Evolutionary conservation across 345 rosid species (phyloP), one percentile per base, ranked within the genome.

Genomic region (Lenwebbia sp.): DNA sequence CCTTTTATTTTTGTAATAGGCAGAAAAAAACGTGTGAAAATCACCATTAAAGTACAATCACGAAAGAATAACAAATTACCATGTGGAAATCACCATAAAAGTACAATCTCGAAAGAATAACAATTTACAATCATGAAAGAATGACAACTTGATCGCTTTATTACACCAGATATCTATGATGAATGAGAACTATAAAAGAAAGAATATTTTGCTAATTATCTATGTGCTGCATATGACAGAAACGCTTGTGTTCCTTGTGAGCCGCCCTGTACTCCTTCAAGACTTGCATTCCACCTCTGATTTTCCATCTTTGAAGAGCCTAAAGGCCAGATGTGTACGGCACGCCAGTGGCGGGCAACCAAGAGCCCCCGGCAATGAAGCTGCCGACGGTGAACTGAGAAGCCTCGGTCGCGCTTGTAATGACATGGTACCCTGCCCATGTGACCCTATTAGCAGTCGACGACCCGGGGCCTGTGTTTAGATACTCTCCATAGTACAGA

Each of bases 401-500:
- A n/a, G 96, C 95, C 57, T 93, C 94, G 13, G 91, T 86, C 5
- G 93, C 87, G 40, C 92, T 90, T 11, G 53, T 62, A 53, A 92
- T 90, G 8, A 90, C 94, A 60, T 88, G 88, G 57, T 87, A 94
- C 13, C 95, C 95, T 0, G 65, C 82, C 96, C 96, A 91, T 15
- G 56, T 92, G 54, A 92, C 92, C 84, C 96, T 89, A 26, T 86
- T 83, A n/a, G 83, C 33, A 0, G 91, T 93, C n/a, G 86, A 78
- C 5, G 96, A 89, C 21, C 91, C 94, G 2, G 93, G 91, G 23
- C 95, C 96, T 13, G 86, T 88, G 76, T 94, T 94, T 82, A 62
- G 86, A 87, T 91, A 94, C 94, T 93, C 95, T 12, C 92, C 95
- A 26, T 94, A 92, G 82, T 89, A 92, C 85, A 92, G 33, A 55